Conservation (phyloP, 495 filamentous ascomycete genomes). For the Podospora appendiculata region DNA sequence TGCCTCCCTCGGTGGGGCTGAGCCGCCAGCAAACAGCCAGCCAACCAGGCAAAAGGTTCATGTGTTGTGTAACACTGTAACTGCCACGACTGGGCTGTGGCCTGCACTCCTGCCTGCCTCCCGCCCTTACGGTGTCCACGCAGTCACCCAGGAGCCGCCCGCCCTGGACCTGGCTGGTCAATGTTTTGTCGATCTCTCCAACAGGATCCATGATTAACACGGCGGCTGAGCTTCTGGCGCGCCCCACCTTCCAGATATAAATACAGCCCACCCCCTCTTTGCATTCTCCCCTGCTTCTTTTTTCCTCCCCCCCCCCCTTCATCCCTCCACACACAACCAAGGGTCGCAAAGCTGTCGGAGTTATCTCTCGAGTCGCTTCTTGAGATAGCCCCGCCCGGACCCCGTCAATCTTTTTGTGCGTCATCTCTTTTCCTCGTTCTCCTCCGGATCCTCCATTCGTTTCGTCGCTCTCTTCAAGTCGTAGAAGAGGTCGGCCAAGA, state of each 20-base stretch:
- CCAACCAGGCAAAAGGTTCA: too few species aligned
- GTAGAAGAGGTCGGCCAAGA: conserved; percentile 6
- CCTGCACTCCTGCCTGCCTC: too few species aligned
- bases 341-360: conserved; percentile 44
- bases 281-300: conserved; percentile 13
- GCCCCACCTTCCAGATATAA: conserved; percentile 26
- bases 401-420: conserved; percentile 45
- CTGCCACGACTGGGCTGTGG: too few species aligned
- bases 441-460: conserved; percentile 22
- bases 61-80: too few species aligned
- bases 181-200: too few species aligned
- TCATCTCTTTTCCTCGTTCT: conserved; percentile 28
- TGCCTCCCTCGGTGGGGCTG: too few species aligned
- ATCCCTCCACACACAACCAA: conserved; percentile 40
- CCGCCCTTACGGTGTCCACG: too few species aligned
- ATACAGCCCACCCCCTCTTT: conserved; percentile 26
- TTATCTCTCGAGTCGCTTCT: conserved; percentile 35
- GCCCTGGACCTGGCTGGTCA: too few species aligned
- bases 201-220: too few species aligned
- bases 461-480: conserved; percentile 40
- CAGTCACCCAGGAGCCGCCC: too few species aligned
- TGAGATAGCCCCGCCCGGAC: conserved; percentile 40
- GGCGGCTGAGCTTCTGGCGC: not conserved
- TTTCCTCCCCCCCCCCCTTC: conserved; percentile 29
- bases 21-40: too few species aligned